Evolutionary conservation across 495 filamentous ascomycete species (phyloP).

Genomic region (Penicillium turbatum): DNA sequence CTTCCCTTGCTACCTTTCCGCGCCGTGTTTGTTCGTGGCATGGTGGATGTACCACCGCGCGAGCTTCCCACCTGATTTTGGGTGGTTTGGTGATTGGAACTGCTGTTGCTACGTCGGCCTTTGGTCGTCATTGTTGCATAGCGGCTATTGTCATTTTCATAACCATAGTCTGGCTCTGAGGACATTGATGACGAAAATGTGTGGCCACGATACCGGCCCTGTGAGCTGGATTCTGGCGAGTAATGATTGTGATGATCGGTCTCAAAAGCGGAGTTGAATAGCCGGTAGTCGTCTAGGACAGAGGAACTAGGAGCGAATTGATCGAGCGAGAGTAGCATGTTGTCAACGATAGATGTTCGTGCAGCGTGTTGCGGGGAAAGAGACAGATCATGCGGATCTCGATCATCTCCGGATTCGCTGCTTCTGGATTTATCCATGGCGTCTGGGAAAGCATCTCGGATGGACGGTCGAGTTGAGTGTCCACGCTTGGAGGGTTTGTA

Average conservation of each 20-base stretch:
- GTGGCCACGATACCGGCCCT: constrained; percentile 52
- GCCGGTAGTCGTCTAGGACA: constrained; percentile 38
- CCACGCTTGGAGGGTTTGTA: constrained; percentile 30
- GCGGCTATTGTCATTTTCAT: constrained; percentile 59
- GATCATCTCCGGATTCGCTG: constrained; percentile 45
- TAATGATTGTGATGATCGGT: constrained; percentile 22
- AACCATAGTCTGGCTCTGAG: constrained; percentile 68
- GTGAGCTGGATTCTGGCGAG: constrained; percentile 26
- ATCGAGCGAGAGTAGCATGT: constrained; percentile 87
- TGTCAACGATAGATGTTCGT: constrained; percentile 83
- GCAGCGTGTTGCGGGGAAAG: constrained; percentile 68
- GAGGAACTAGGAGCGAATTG: constrained; percentile 56
- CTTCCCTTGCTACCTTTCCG: constrained; percentile 70
- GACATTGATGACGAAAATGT: constrained; percentile 66
- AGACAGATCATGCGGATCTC: constrained; percentile 86
- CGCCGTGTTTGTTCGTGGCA: constrained; percentile 30
- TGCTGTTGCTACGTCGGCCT: constrained; percentile 75
- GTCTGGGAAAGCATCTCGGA: constrained; percentile 51
- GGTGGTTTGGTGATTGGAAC: constrained; percentile 65
- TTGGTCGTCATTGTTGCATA: constrained; percentile 52
- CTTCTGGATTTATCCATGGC: constrained; percentile 40
- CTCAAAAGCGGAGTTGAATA: constrained; percentile 41
- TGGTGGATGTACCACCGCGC: constrained; percentile 31
- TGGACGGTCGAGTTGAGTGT: constrained; percentile 31
- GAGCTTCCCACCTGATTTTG: constrained; percentile 61